A percentile compares a stretch with the other conserved stretches of the same genome.
phyloP scores from a whole-genome alignment of 352 stramenopile genomes.

The Blastocystis sp. region DNA sequence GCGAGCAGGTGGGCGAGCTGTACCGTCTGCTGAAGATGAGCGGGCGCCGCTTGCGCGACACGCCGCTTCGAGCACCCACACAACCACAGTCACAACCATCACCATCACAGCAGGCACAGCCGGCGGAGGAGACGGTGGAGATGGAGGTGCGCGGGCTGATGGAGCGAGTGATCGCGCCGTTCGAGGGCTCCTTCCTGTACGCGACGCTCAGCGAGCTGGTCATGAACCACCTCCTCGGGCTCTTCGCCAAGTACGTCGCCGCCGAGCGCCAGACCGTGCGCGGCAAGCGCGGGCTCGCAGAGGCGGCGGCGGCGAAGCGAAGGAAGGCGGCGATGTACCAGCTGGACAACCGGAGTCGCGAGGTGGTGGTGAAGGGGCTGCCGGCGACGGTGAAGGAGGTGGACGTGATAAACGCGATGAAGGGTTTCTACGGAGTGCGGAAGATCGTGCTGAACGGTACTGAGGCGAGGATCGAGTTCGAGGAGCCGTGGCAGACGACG shows the following conservation, averaged over 20 bases:
- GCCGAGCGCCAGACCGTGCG: neutral
- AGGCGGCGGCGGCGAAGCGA: neutral
- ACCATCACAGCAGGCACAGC: neutral
- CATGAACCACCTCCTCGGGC: neutral
- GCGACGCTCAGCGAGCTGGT: neutral
- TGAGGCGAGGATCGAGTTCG: constrained; percentile 26
- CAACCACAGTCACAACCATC: no score
- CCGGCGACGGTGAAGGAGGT: neutral
- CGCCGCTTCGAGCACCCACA: no score
- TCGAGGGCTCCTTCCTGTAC: constrained; percentile 17
- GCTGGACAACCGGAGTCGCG: constrained; percentile 43
- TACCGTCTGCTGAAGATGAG: constrained; percentile 57
- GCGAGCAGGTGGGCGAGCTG: neutral
- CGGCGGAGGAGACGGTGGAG: neutral
- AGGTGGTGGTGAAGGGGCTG: neutral
- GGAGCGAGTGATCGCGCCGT: neutral
- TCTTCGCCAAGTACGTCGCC: constrained; percentile 29
- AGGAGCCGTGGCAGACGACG: constrained; percentile 50
- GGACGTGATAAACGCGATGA: constrained; percentile 22
- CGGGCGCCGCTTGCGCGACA: neutral
- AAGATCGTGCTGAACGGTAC: constrained; percentile 9
- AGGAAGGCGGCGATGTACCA: neutral
- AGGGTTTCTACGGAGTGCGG: constrained; percentile 52
- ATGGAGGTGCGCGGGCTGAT: constrained; percentile 13
- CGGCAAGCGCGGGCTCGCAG: neutral